Base-by-base conservation (phyloP, 305 asterid genomes). In the Fraxinus floribunda region DNA sequence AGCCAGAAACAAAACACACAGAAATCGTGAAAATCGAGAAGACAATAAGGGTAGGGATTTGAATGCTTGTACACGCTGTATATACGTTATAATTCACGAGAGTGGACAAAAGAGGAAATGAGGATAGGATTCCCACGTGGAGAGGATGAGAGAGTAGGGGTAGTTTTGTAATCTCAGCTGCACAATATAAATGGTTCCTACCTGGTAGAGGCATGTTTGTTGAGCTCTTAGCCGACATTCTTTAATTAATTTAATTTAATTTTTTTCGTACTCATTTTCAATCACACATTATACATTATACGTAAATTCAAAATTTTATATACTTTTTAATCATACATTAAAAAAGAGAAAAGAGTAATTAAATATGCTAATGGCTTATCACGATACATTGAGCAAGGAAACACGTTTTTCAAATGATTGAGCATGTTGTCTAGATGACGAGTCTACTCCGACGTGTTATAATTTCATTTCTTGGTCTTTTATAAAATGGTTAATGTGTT, bases 1-100 rank as follows among this genome's bases (percentile, higher is more conserved):
- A 60, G 70, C 70, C 29, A 83, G 83, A 80, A 81, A 86, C 76
- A 10, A 41, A 41, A 10, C 55, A 29, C 68, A 78, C 80, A 64
- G 72, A 60, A 60, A 22, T 83, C 49, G 60, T 66, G 79, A 73
- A 82, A 82, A 60, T 38, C 32, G 86, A 76, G 77, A 16, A 72
- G 76, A 75, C 52, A 46, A 39, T 9, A 55, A n/a, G 71, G 29
- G 36, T 15, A 26, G 82, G 83, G 86, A 83, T 87, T 85, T 81
- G 90, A 83, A 86, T 87, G 83, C 88, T 88, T 83, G 89, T 86
- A 83, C 86, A 77, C 73, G 44, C 78, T 64, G 34, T 64, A 9
- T 64, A 22, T 24, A 9, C 72, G 72, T 64, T 9, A 22, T 22
- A 64, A 86, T 84, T 82, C 87, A 82, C 88, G 80, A 84, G 85